Conservation (phyloP, 345 rosid genomes). For the Rhodamnia argentea region DNA sequence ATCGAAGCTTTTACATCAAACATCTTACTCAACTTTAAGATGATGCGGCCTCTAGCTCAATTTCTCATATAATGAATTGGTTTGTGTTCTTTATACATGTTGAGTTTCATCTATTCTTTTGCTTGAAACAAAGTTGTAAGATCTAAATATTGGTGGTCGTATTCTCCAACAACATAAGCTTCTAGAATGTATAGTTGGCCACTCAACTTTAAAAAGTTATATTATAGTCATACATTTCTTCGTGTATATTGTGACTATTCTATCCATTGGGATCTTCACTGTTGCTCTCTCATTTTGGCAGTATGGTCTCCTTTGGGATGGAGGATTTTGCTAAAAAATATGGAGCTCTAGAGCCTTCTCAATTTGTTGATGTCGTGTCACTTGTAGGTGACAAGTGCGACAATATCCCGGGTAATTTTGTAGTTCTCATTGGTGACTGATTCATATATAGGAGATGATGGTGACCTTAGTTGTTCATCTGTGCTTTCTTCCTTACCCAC, state of each 20-base stretch:
- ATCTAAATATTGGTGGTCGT: not conserved
- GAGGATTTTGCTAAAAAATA: conserved; percentile 84
- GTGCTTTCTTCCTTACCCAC: not conserved
- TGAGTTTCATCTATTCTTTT: not conserved
- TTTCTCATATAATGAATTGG: not conserved
- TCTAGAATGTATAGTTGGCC: not conserved
- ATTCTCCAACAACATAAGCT: not conserved
- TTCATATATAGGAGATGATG: not conserved
- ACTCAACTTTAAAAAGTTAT: not conserved
- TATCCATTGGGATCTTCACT: not conserved
- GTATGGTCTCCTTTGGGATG: conserved; percentile 90
- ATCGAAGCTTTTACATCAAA: not conserved
- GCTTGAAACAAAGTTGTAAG: not conserved
- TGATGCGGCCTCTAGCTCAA: not conserved
- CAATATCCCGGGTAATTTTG: conserved; percentile 71
- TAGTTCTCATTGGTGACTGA: not conserved
- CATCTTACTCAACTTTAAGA: not conserved
- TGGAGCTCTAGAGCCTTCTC: conserved; percentile 64
- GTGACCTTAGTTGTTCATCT: not conserved
- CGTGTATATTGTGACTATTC: not conserved
- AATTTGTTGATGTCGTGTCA: conserved; percentile 76
- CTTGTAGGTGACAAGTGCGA: conserved; percentile 83
- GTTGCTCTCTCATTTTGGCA: conserved; percentile 12
- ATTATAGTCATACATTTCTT: not conserved
- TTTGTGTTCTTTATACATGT: not conserved